A percentile compares a stretch with the other conserved stretches of the same genome.
phyloP scores from a whole-genome alignment of 2,329 filamentous ascomycete genomes.

The Ophiostoma triangulosporum region DNA sequence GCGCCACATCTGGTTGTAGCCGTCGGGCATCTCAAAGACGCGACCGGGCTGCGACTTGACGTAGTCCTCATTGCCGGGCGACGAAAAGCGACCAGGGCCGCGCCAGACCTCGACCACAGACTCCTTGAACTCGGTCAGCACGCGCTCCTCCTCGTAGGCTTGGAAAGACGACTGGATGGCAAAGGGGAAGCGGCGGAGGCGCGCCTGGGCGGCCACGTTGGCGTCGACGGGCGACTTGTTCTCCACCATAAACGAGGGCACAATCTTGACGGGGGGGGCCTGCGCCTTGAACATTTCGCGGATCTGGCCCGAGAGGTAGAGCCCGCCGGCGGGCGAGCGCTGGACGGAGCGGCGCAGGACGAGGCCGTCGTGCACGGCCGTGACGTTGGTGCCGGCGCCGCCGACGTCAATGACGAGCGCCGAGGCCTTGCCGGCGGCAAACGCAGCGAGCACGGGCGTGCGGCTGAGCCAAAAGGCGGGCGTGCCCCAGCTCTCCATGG shows the following conservation, averaged over 20 bases:
- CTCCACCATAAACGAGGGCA: constrained; percentile 73
- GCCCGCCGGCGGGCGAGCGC: constrained; percentile 71
- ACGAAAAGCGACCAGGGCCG: constrained; percentile 55
- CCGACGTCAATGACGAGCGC: constrained; percentile 88
- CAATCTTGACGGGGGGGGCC: constrained; percentile 42
- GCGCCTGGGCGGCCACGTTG: constrained; percentile 62
- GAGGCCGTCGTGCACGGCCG: constrained; percentile 87
- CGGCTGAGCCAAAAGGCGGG: constrained; percentile 90
- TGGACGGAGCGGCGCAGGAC: constrained; percentile 83
- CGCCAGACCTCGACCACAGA: constrained; percentile 90
- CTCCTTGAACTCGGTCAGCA: constrained; percentile 94
- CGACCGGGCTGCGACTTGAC: constrained; percentile 61
- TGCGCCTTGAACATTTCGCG: constrained; percentile 58
- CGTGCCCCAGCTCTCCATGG: constrained; percentile 92
- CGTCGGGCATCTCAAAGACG: constrained; percentile 94
- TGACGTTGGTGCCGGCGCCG: constrained; percentile 76
- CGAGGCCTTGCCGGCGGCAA: constrained; percentile 84
- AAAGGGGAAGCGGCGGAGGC: constrained; percentile 54
- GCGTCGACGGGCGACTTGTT: constrained; percentile 84
- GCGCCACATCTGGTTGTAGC: constrained; percentile 90
- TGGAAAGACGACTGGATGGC: constrained; percentile 58
- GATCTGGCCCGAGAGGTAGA: constrained; percentile 83
- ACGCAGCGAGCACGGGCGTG: constrained; percentile 79
- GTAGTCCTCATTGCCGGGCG: constrained; percentile 61
- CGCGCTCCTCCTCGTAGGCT: constrained; percentile 76